These are phyloP conservation scores for Ramaria rubella DNA, from an alignment of 768 basidiomycete genomes.

Conservation along the genomic window DNA sequence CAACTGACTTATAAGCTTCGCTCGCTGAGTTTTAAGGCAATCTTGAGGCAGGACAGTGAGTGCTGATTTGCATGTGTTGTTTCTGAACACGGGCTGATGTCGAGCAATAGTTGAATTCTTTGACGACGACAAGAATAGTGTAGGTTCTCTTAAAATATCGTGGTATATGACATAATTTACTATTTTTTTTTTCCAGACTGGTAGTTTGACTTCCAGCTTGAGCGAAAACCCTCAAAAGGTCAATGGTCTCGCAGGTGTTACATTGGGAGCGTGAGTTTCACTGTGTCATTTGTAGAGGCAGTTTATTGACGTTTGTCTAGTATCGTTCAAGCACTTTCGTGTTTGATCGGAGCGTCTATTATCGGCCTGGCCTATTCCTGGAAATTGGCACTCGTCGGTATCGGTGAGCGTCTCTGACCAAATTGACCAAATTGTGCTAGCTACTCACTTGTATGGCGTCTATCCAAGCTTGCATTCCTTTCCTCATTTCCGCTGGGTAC, in stretches of 20 bases:
- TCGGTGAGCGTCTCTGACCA: conserved; percentile 48
- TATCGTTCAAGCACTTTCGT: conserved; percentile 73
- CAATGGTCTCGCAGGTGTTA: conserved; percentile 80
- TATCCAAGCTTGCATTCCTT: conserved; percentile 58
- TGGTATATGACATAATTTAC: conserved; percentile 14
- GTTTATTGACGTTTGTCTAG: conserved; percentile 26
- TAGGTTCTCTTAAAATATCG: too few relatives aligned
- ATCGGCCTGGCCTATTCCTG: conserved; percentile 75
- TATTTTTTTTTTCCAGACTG: conserved; percentile 42
- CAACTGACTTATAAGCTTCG: conserved; percentile 66
- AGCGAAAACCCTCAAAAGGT: conserved; percentile 88
- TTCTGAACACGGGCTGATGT: background rate
- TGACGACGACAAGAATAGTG: conserved; percentile 78
- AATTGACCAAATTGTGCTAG: background rate
- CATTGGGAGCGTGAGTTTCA: conserved; percentile 65
- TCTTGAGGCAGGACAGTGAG: conserved; percentile 81
- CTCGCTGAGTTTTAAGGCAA: conserved; percentile 64
- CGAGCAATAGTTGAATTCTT: conserved; percentile 66
- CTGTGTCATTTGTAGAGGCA: background rate
- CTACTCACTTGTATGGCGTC: background rate
- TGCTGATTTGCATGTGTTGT: conserved; percentile 8
- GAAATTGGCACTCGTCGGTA: conserved; percentile 75
- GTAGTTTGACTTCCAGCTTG: conserved; percentile 69
- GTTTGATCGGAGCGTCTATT: conserved; percentile 61
- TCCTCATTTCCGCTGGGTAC: conserved; percentile 67